A percentile compares a stretch with the other conserved stretches of the same genome.
Conservation (phyloP, 2,329 filamentous ascomycete species). For the Colletotrichum sp. region DNA sequence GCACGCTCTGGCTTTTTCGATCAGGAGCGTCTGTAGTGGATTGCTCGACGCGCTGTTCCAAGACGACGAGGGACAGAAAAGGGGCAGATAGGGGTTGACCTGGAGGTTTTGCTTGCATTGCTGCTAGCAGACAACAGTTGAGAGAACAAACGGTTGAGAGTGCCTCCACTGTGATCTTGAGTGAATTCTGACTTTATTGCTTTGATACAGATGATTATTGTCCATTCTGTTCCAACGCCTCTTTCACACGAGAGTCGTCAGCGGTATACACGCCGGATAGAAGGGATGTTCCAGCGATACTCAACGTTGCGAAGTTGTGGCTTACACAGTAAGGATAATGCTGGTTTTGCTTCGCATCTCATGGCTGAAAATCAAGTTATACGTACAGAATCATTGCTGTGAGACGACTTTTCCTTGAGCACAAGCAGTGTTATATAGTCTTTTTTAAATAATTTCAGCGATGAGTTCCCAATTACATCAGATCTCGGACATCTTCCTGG, state of each 20-base stretch:
- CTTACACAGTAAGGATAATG: no score
- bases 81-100: neutral
- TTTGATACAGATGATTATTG: accelerated
- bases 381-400: neutral
- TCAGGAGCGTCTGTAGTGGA: neutral
- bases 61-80: neutral
- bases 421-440: neutral
- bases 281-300: neutral
- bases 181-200: neutral
- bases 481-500: neutral
- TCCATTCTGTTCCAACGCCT: accelerated
- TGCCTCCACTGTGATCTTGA: accelerated
- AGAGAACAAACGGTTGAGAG: neutral
- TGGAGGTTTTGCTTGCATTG: neutral
- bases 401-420: neutral
- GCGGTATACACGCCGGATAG: neutral
- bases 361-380: neutral
- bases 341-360: neutral
- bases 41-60: neutral
- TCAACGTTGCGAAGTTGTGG: neutral
- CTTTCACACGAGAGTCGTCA: neutral
- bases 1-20: neutral
- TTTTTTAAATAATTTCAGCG: no score
- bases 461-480: no score
- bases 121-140: neutral